Percentiles rank a stretch among this genome's conserved stretches.
These are phyloP conservation scores for Linnemannia schmuckeri DNA, from an alignment of 192 early-diverging fungal genomes.

Conservation along the genomic window DNA sequence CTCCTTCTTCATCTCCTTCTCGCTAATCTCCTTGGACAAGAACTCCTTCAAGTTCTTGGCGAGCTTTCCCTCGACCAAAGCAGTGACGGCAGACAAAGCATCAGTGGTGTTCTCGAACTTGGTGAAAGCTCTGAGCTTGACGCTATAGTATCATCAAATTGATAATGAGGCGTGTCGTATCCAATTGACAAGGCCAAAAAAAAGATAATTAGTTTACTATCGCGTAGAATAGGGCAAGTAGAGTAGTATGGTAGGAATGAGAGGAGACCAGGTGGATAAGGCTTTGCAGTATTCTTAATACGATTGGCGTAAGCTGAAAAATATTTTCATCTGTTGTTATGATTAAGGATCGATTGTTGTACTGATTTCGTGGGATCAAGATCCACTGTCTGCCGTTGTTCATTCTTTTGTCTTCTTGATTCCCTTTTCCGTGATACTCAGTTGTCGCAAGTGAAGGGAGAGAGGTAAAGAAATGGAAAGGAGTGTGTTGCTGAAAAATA, in stretches of 20 bases:
- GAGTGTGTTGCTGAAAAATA: background rate
- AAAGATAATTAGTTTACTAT: slow-evolving; percentile 1
- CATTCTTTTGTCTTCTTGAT: background rate
- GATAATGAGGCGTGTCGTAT: slow-evolving; percentile 1
- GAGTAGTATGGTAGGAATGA: background rate
- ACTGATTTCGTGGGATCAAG: background rate
- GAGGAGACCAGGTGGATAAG: background rate
- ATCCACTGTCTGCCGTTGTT: background rate
- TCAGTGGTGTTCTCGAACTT: slow-evolving; percentile 99
- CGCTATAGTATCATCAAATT: slow-evolving; percentile 53
- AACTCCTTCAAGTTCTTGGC: slow-evolving; percentile 96
- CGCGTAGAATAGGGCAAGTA: background rate
- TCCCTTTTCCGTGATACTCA: too few species aligned
- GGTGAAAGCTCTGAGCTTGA: slow-evolving; percentile 95
- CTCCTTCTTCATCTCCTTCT: slow-evolving; percentile 94
- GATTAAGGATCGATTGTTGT: slow-evolving; percentile 2
- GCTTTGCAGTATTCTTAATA: background rate
- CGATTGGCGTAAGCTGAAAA: background rate
- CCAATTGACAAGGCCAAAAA: background rate
- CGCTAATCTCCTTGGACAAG: slow-evolving; percentile 84
- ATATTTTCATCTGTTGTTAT: background rate
- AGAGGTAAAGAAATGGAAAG: background rate
- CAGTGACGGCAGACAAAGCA: slow-evolving; percentile 96
- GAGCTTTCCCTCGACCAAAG: slow-evolving; percentile 95
- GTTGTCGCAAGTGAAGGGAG: background rate